Evolutionary conservation across 257 asterid species (phyloP).

Genomic region (Plectranthus barbatus): DNA sequence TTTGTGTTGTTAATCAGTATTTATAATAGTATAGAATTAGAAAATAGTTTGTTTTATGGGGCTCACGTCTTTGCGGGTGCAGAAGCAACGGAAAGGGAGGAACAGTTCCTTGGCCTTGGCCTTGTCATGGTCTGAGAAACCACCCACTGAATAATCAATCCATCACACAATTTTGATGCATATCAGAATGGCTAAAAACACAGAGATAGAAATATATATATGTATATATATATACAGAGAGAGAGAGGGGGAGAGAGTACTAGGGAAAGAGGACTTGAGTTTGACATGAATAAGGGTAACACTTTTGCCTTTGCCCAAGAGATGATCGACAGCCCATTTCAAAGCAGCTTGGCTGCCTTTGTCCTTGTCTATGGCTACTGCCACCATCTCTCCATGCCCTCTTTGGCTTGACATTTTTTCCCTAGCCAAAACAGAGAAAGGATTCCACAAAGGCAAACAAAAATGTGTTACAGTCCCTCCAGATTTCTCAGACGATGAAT

Average conservation of each 20-base stretch:
- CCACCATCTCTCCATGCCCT: conserved; percentile 42
- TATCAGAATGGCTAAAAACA: no score
- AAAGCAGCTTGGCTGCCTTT: conserved; percentile 93
- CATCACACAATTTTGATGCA: no score
- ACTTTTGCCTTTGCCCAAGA: conserved; percentile 59
- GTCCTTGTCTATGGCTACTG: conserved; percentile 80
- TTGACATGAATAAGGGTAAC: conserved; percentile 77
- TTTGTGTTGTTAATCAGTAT: neutral
- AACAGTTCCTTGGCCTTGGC: conserved; percentile 83
- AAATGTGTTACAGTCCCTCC: neutral
- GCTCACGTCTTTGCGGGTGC: conserved; percentile 80
- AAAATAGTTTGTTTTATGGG: no score
- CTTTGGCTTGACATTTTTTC: conserved; percentile 24
- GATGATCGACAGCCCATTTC: conserved; percentile 94
- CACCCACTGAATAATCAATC: conserved; percentile 15
- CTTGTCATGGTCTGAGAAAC: conserved; percentile 23
- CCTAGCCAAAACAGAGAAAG: neutral
- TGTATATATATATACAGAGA: no score
- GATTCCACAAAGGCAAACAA: neutral
- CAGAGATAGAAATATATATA: neutral
- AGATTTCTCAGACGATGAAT: conserved; percentile 11
- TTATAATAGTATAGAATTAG: neutral
- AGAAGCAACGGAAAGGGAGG: conserved; percentile 94
- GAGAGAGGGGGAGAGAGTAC: conserved; percentile 4
- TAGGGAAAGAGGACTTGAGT: conserved; percentile 24